Evolutionary conservation across 2,329 filamentous ascomycete genomes (phyloP).

Genomic region (Scedosporium dehoogii): DNA sequence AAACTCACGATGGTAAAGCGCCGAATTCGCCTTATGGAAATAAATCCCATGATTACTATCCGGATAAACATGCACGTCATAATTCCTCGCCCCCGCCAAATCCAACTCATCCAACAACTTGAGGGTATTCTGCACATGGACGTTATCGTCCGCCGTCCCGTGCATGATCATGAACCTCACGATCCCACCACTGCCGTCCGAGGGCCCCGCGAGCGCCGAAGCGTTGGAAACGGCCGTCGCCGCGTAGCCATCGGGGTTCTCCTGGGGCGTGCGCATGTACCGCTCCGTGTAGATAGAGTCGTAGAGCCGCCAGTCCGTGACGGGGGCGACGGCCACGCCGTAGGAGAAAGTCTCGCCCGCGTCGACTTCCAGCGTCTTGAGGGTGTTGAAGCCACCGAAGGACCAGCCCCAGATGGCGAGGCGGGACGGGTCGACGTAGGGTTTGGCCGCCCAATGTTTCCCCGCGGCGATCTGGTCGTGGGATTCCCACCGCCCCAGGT

Average conservation of each 20-base stretch:
- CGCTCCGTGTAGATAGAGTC: slow-evolving; percentile 90
- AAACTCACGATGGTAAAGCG: slow-evolving; percentile 85
- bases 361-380: slow-evolving; percentile 90
- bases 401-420: slow-evolving; percentile 99
- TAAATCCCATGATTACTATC: slow-evolving; percentile 93
- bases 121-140: slow-evolving; percentile 92
- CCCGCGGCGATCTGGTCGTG: slow-evolving; percentile 86
- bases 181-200: slow-evolving; percentile 29
- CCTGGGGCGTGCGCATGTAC: slow-evolving; percentile 91
- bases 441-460: slow-evolving; percentile 69
- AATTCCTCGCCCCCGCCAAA: slow-evolving; percentile 74
- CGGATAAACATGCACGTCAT: slow-evolving; percentile 93
- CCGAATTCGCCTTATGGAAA: slow-evolving; percentile 84
- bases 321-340: slow-evolving; percentile 94
- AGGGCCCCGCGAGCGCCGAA: slow-evolving; percentile 50
- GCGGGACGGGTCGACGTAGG: slow-evolving; percentile 71
- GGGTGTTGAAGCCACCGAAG: slow-evolving; percentile 87
- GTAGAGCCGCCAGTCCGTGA: slow-evolving; percentile 98
- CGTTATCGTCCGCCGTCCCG: slow-evolving; percentile 92
- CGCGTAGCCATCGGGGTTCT: slow-evolving; percentile 70
- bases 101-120: slow-evolving; percentile 81
- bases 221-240: slow-evolving; percentile 66
- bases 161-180: slow-evolving; percentile 94
- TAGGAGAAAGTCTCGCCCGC: slow-evolving; percentile 86
- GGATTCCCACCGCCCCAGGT: slow-evolving; percentile 78